These are phyloP conservation scores for Xylaria sp. DNA, from an alignment of 2,329 filamentous ascomycete genomes.

Conservation along the genomic window DNA sequence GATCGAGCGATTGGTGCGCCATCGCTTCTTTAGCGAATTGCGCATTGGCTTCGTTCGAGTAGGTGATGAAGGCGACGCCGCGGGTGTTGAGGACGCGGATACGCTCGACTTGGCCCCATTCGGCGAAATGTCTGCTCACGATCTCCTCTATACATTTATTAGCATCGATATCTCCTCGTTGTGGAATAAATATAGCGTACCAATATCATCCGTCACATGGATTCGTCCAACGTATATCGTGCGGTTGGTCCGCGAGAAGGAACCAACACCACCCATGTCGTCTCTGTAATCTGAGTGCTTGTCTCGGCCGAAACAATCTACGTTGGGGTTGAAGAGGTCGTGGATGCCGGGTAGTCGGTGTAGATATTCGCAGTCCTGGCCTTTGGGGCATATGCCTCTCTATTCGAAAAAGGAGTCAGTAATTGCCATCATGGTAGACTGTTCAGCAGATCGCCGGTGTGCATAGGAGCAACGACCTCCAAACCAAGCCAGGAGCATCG, in stretches of 20 bases:
- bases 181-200: background rate
- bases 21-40: slow-evolving; percentile 94
- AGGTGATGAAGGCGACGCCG: slow-evolving; percentile 93
- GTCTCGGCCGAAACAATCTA: slow-evolving; percentile 92
- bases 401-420: slow-evolving; percentile 6
- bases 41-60: slow-evolving; percentile 81
- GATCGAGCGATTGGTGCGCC: slow-evolving; percentile 88
- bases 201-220: slow-evolving; percentile 89
- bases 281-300: slow-evolving; percentile 91
- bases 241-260: slow-evolving; percentile 87
- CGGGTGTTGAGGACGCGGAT: slow-evolving; percentile 80
- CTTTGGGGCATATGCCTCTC: slow-evolving; percentile 74
- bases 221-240: slow-evolving; percentile 92
- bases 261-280: slow-evolving; percentile 96
- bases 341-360: slow-evolving; percentile 82
- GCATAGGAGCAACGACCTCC: background rate
- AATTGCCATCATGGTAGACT: background rate
- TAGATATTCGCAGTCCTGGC: slow-evolving; percentile 89
- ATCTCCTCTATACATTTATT: slow-evolving; percentile 62
- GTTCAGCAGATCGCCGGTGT: background rate
- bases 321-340: slow-evolving; percentile 87
- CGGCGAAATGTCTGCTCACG: slow-evolving; percentile 87
- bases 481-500: background rate
- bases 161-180: background rate
- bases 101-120: slow-evolving; percentile 92